Percentiles rank a stretch among this genome's conserved stretches.
These are phyloP conservation scores for Hymenoscyphus repandus DNA, from an alignment of 2,329 filamentous ascomycete species.

Conservation along the genomic window DNA sequence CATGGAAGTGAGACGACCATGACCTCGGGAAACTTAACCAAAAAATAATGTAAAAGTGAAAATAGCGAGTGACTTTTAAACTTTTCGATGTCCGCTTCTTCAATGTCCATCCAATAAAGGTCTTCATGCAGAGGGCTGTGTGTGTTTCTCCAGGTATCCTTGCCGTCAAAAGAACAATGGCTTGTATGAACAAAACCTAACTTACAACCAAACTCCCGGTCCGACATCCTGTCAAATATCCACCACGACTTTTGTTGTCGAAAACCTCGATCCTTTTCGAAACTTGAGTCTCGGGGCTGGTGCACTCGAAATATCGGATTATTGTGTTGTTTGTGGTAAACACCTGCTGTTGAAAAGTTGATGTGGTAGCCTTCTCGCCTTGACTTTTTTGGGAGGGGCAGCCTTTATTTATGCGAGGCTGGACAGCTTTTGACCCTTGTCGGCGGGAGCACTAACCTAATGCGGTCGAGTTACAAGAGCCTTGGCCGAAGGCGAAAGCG, in stretches of 20 bases:
- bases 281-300: not conserved
- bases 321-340: not conserved
- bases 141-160: not conserved
- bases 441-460: not conserved
- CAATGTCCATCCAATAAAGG: not conserved
- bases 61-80: no score
- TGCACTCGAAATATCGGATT: not conserved
- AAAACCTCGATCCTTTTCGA: not conserved
- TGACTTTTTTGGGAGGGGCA: conserved; percentile 7
- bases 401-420: conserved; percentile 11
- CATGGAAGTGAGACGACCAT: no score
- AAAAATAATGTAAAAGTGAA: no score
- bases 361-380: not conserved
- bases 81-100: no score
- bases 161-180: not conserved
- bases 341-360: not conserved
- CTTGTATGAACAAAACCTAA: conserved; percentile 1
- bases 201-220: conserved; percentile 61
- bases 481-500: no score
- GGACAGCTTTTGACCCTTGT: not conserved
- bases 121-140: not conserved
- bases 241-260: not conserved
- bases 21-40: no score
- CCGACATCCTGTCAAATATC: conserved; percentile 47
- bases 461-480: no score